Evolutionary conservation across 495 filamentous ascomycete species (phyloP).

Genomic region (Penicillium dipodomyicola): DNA sequence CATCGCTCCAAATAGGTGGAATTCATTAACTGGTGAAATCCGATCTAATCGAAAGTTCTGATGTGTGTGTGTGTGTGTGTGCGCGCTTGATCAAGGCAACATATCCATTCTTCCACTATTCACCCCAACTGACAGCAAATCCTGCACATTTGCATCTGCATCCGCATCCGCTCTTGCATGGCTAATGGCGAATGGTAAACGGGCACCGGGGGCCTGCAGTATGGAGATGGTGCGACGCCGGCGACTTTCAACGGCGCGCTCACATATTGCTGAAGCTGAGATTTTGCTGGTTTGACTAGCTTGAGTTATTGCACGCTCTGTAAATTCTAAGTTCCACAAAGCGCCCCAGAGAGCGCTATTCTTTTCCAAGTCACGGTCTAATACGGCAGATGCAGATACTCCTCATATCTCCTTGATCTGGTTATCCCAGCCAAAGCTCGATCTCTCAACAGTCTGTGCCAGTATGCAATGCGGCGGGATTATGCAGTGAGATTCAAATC

Average conservation of each 20-base stretch:
- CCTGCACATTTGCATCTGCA: neutral
- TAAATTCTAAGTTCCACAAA: neutral
- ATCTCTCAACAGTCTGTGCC: neutral
- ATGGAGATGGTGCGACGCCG: slow-evolving; percentile 1
- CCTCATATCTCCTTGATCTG: neutral
- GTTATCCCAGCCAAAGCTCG: neutral
- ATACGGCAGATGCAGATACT: neutral
- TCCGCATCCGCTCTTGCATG: neutral
- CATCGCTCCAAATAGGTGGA: neutral
- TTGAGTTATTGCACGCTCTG: neutral
- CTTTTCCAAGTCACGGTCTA: too few species aligned
- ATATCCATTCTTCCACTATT: neutral
- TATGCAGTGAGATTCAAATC: neutral
- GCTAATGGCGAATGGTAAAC: neutral
- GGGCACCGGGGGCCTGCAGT: neutral
- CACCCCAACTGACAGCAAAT: neutral
- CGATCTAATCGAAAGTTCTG: neutral
- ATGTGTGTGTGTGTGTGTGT: neutral
- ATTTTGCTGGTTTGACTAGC: too few species aligned
- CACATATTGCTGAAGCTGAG: neutral
- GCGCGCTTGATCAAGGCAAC: neutral
- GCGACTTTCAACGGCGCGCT: neutral
- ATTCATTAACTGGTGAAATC: neutral
- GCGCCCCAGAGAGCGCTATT: neutral
- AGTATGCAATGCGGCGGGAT: neutral